Conservation (phyloP, 2,329 filamentous ascomycete genomes). For the Pseudofabraea citricarpa region DNA sequence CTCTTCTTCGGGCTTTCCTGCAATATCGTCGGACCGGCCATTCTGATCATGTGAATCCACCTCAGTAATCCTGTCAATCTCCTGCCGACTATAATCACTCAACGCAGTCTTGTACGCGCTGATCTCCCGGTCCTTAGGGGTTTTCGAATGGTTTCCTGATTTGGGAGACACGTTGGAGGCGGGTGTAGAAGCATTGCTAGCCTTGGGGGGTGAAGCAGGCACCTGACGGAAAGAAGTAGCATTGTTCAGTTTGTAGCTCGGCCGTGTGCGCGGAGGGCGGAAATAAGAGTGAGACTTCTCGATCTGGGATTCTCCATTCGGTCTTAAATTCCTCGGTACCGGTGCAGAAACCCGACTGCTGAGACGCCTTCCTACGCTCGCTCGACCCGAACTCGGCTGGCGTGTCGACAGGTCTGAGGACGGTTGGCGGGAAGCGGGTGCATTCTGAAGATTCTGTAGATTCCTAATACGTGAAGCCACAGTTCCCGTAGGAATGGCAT, state of each 20-base stretch:
- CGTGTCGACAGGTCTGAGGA: conserved; percentile 13
- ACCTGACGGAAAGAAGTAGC: conserved; percentile 4
- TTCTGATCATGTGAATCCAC: neutral
- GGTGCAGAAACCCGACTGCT: conserved; percentile 18
- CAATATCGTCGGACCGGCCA: no score
- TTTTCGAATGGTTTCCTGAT: neutral
- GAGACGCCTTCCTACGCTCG: conserved; percentile 28
- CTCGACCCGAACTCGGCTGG: conserved; percentile 22
- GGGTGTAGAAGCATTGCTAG: neutral
- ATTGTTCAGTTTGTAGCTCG: conserved; percentile 21
- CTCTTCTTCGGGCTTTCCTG: no score
- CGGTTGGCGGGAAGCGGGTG: conserved; percentile 11
- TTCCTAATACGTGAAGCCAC: conserved; percentile 30
- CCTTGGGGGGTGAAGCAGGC: neutral
- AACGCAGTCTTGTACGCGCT: neutral
- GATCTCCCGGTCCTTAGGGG: neutral
- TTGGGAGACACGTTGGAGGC: neutral
- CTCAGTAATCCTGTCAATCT: conserved; percentile 1
- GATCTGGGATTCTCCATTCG: conserved; percentile 19
- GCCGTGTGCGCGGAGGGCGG: conserved; percentile 18
- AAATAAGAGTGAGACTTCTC: conserved; percentile 25
- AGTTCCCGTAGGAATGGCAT: conserved; percentile 27
- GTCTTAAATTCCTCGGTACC: conserved; percentile 19
- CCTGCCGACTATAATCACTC: conserved; percentile 1
- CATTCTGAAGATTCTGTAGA: conserved; percentile 25